phyloP scores from a whole-genome alignment of 2,329 filamentous ascomycete genomes.

The Aspergillus hiratsukae region DNA sequence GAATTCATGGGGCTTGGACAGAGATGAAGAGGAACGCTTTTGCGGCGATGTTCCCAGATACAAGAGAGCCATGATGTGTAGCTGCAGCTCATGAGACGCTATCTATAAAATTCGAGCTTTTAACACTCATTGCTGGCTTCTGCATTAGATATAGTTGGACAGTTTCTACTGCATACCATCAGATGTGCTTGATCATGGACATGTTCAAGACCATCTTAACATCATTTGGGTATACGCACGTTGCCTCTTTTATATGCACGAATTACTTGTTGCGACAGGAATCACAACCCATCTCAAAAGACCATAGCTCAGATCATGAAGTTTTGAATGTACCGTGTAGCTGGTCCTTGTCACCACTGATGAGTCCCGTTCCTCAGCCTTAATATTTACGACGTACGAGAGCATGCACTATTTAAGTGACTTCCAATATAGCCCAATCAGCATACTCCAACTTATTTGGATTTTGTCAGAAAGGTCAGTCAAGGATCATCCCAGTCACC shows the following conservation, averaged over 20 bases:
- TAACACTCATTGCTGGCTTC: neutral
- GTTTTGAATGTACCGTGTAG: neutral
- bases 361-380: neutral
- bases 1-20: slow-evolving; percentile 59
- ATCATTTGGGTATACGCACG: neutral
- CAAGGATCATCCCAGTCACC: neutral
- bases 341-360: neutral
- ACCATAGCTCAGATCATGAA: neutral
- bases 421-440: neutral
- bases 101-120: neutral
- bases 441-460: neutral
- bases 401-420: neutral
- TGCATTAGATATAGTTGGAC: neutral
- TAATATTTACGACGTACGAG: neutral
- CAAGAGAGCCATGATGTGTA: slow-evolving; percentile 83
- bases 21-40: slow-evolving; percentile 74
- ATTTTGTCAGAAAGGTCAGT: neutral
- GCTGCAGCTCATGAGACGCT: slow-evolving; percentile 70
- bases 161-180: neutral
- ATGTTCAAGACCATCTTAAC: neutral
- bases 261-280: neutral
- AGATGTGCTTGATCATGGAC: neutral
- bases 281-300: neutral
- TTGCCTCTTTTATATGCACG: neutral
- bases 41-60: slow-evolving; percentile 77